Conservation (phyloP, 129 eudicot species). For the Deinandra increscens region DNA sequence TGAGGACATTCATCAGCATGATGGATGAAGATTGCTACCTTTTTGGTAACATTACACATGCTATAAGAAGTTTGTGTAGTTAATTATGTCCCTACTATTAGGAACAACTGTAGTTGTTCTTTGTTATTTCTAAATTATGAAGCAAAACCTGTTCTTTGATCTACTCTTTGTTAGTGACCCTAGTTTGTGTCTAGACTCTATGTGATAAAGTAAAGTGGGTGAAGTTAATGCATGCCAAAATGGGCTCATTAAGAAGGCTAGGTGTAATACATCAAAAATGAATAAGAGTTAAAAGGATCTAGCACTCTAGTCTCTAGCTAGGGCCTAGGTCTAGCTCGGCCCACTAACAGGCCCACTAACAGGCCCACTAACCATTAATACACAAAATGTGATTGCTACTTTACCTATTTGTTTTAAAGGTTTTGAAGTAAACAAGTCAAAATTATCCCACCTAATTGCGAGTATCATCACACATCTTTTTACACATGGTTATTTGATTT, state of each 20-base stretch:
- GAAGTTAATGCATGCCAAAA: neutral
- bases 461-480: neutral
- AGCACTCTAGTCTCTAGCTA: too few relatives aligned
- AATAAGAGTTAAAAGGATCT: neutral
- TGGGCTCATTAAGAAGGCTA: neutral
- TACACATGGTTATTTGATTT: neutral
- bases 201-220: neutral
- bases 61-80: neutral
- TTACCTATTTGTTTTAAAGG: neutral
- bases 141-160: neutral
- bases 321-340: neutral
- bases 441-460: neutral
- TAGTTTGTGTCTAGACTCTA: neutral
- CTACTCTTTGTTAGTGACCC: neutral
- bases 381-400: neutral
- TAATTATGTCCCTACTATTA: neutral
- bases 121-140: neutral
- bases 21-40: conserved; percentile 47
- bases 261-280: neutral
- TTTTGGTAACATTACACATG: conserved; percentile 28
- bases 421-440: neutral
- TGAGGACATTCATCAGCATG: conserved; percentile 25
- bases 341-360: too few relatives aligned
- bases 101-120: conserved; percentile 5
- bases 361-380: neutral